Evolutionary conservation across 2,329 filamentous ascomycete species (phyloP).

Genomic region (Westerdykella sp.): DNA sequence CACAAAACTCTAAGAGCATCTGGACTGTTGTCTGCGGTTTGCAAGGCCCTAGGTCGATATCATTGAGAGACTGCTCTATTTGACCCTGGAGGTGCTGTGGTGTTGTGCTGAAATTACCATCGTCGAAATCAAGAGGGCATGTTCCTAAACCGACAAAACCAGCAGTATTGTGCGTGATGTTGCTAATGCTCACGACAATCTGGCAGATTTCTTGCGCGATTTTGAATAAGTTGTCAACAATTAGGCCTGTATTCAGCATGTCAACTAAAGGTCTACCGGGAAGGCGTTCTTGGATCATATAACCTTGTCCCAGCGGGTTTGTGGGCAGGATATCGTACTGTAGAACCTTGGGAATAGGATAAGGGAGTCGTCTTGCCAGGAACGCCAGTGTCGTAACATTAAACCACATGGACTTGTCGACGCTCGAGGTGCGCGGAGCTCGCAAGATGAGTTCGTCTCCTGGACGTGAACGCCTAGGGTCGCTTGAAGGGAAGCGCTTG

Average conservation of each 20-base stretch:
- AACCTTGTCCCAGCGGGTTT: conserved; percentile 1
- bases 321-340: not conserved
- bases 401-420: not conserved
- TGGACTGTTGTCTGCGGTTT: conserved; percentile 1
- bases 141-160: no score
- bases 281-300: conserved; percentile 12
- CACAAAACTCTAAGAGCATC: not conserved
- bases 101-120: not conserved
- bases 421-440: no score
- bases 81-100: conserved; percentile 1
- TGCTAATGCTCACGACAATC: no score
- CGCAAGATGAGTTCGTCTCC: no score
- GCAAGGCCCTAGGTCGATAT: not conserved
- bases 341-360: conserved; percentile 5
- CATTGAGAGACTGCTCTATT: not conserved
- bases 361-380: not conserved
- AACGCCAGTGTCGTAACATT: conserved; percentile 5
- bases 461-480: not conserved
- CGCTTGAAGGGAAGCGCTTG: not conserved
- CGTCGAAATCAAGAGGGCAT: no score
- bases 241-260: no score
- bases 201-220: no score
- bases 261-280: conserved; percentile 1
- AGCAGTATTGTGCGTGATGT: no score
- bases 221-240: no score